Evolutionary conservation across 2,329 filamentous ascomycete species (phyloP), one percentile per base, ranked within the genome.

Genomic region (Gyromitra esculenta): DNA sequence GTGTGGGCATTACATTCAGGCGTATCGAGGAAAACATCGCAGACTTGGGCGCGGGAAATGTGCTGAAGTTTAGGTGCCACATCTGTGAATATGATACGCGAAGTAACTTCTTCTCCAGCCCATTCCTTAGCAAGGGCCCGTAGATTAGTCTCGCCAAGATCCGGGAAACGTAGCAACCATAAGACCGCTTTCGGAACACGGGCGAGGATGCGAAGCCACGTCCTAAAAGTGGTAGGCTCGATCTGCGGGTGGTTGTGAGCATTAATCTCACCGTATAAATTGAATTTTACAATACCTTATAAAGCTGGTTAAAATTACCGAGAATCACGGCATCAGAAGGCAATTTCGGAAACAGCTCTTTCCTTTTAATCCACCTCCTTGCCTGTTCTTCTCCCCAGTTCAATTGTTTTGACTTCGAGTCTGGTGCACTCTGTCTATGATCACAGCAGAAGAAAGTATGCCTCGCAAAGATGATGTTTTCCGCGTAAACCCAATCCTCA

Each of bases 381-480:
- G 85, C 85, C 83, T 95, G 92, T 84, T 98, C 95, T 71, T 93
- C 90, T 73, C 91, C 89, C 96, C 96, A 99, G 1, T 88, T 90
- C 56, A 94, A 84, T 18, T 86, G 86, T 56, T 86, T 87, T 78
- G 93, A 92, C 75, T 87, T 85, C 0, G 88, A 86, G 81, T 95
- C 92, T 0, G 90, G 89, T 18, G 93, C 93, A 72, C 94, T 97
- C 83, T 98, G 94, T 63, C 92, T 89, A 83, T 99, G 96, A 80
- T 99, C 96, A 82, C 96, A 98, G 83, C 96, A 99, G 86, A 99
- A 99, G 85, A 99, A 99, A 0, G 94, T 97, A 81, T 97, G 92
- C 6, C 91, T 89, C 69, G 93, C 96, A 83, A 94, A 99, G 68
- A 99, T 92, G 78, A 99, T 92, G 82, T 97, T 99, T 83, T 99